A percentile compares a stretch with the other conserved stretches of the same genome.
These are phyloP conservation scores for Dioscorea alata DNA, from an alignment of 106 monocot genomes.

Conservation along the genomic window DNA sequence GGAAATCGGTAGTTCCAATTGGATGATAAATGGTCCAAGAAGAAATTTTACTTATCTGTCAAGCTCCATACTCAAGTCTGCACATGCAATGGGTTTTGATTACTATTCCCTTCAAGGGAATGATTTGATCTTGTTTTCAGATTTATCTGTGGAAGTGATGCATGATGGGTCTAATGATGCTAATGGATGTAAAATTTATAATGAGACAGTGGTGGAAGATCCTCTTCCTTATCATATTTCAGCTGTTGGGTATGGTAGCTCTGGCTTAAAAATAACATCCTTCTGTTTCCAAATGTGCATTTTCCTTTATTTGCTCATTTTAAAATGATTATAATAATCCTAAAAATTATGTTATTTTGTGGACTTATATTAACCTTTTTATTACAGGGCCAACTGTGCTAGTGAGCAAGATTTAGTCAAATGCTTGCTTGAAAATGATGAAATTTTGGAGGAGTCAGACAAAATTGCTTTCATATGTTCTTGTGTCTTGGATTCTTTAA, in stretches of 20 bases:
- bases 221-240: neutral
- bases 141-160: slow-evolving; percentile 25
- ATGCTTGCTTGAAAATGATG: slow-evolving; percentile 19
- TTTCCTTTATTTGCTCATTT: too few relatives aligned
- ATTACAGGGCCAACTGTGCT: neutral
- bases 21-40: slow-evolving; percentile 72
- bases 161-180: slow-evolving; percentile 2
- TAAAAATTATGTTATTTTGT: too few relatives aligned
- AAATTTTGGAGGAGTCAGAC: slow-evolving; percentile 54
- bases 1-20: slow-evolving; percentile 87
- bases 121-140: slow-evolving; percentile 74
- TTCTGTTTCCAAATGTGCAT: too few relatives aligned
- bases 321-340: too few relatives aligned
- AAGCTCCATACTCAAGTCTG: slow-evolving; percentile 58
- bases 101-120: slow-evolving; percentile 47
- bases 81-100: slow-evolving; percentile 65
- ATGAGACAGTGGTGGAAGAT: slow-evolving; percentile 12
- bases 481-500: slow-evolving; percentile 53
- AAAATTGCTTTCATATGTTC: slow-evolving; percentile 78
- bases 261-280: too few relatives aligned
- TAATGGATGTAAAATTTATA: neutral
- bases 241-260: slow-evolving; percentile 18
- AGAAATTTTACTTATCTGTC: slow-evolving; percentile 61
- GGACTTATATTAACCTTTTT: too few relatives aligned
- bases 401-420: slow-evolving; percentile 27